These are phyloP conservation scores for Suillus bovinus DNA, from an alignment of 768 basidiomycete genomes.

Conservation along the genomic window DNA sequence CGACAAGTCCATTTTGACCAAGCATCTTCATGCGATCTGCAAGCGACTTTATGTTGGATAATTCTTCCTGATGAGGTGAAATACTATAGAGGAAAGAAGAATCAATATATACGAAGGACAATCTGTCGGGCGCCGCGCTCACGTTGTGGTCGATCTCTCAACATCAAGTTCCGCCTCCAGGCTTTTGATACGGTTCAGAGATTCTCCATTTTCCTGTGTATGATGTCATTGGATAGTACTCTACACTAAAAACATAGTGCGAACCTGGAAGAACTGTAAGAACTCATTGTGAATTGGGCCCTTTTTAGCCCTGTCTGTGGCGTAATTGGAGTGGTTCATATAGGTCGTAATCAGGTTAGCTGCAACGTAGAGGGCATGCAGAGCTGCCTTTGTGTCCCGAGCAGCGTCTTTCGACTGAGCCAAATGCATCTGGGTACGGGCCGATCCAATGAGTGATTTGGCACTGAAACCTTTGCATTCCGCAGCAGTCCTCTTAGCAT, in stretches of 20 bases:
- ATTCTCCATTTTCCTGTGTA: slow-evolving; percentile 40
- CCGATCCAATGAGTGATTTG: slow-evolving; percentile 59
- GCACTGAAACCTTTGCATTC: slow-evolving; percentile 59
- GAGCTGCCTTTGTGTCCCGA: slow-evolving; percentile 63
- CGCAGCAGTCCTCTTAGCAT: slow-evolving; percentile 47
- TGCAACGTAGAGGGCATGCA: slow-evolving; percentile 60
- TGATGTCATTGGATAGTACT: slow-evolving; percentile 15
- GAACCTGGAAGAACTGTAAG: slow-evolving; percentile 63
- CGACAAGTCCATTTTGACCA: slow-evolving; percentile 67
- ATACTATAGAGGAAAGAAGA: slow-evolving; percentile 14
- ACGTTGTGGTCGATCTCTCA: slow-evolving; percentile 39
- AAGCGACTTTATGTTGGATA: slow-evolving; percentile 54
- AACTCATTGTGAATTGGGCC: slow-evolving; percentile 65
- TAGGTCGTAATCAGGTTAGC: slow-evolving; percentile 58
- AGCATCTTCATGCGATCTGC: slow-evolving; percentile 80
- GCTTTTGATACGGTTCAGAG: slow-evolving; percentile 41
- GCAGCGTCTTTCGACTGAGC: slow-evolving; percentile 54
- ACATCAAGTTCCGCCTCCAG: slow-evolving; percentile 49
- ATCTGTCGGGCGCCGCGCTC: slow-evolving; percentile 19
- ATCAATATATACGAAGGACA: slow-evolving; percentile 14
- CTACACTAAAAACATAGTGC: slow-evolving; percentile 23
- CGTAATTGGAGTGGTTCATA: slow-evolving; percentile 61
- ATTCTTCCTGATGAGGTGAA: slow-evolving; percentile 21
- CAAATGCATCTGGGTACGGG: slow-evolving; percentile 53
- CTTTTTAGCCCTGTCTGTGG: slow-evolving; percentile 47